A percentile compares a stretch with the other conserved stretches of the same genome.
These are phyloP conservation scores for Pichia sp. DNA, from an alignment of 1,139 yeast genomes.

Conservation along the genomic window DNA sequence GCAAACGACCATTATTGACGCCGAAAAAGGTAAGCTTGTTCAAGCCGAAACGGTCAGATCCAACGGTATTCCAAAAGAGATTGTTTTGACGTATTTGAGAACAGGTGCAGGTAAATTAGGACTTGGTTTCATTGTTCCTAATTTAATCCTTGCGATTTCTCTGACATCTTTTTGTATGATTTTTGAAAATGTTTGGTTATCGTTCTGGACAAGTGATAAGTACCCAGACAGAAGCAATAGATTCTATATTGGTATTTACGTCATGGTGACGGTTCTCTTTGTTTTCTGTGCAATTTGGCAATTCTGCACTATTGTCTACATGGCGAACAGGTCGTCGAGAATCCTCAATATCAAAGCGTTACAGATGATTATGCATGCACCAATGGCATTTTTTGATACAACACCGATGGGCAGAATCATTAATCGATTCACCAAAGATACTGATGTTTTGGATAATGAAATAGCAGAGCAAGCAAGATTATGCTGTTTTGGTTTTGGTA, in stretches of 20 bases:
- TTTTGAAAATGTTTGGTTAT: constrained; percentile 44
- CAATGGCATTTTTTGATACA: constrained; percentile 60
- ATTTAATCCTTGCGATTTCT: constrained; percentile 30
- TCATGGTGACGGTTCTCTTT: constrained; percentile 42
- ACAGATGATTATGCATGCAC: constrained; percentile 60
- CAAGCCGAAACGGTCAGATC: constrained; percentile 27
- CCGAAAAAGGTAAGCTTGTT: constrained; percentile 26
- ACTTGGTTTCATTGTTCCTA: constrained; percentile 31
- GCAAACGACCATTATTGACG: constrained; percentile 16
- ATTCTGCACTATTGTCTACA: constrained; percentile 46
- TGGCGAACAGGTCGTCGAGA: constrained; percentile 39
- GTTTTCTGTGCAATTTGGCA: constrained; percentile 42
- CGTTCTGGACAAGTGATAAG: constrained; percentile 40
- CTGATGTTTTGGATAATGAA: constrained; percentile 75
- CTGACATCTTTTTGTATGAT: constrained; percentile 34
- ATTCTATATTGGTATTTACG: constrained; percentile 37
- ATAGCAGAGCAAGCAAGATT: constrained; percentile 52
- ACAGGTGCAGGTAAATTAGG: constrained; percentile 50
- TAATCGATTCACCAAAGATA: constrained; percentile 74
- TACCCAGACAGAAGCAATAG: constrained; percentile 29
- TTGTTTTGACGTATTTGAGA: constrained; percentile 41
- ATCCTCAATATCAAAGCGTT: constrained; percentile 45
- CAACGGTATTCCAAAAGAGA: constrained; percentile 37
- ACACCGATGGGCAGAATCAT: constrained; percentile 66
- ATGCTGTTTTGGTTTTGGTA: constrained; percentile 38